Conservation (phyloP, 1,139 yeast genomes). For the Trichomonascaceae sp. region DNA sequence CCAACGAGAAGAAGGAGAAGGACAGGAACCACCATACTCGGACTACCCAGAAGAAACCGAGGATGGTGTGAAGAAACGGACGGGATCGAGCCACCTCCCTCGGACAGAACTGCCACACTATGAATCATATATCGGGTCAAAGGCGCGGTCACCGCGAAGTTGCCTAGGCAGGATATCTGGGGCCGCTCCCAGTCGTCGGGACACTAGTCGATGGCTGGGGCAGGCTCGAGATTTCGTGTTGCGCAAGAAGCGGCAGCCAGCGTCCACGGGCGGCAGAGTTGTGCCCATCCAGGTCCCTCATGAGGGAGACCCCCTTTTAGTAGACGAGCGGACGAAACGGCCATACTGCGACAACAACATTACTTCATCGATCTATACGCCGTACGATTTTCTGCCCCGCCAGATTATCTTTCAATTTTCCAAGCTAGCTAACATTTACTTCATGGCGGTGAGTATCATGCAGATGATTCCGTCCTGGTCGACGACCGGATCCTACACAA, state of each 20-base stretch:
- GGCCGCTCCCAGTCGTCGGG: background rate
- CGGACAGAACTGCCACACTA: too few relatives aligned
- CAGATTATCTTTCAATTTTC: conserved; percentile 86
- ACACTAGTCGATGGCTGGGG: background rate
- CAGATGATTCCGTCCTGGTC: conserved; percentile 98
- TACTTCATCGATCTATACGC: conserved; percentile 77
- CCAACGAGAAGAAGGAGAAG: too few relatives aligned
- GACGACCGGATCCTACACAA: conserved; percentile 92
- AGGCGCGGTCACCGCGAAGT: too few relatives aligned
- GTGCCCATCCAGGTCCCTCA: conserved; percentile 42
- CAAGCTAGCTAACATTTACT: conserved; percentile 76
- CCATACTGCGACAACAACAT: conserved; percentile 58
- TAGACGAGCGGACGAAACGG: conserved; percentile 56
- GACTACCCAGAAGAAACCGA: too few relatives aligned
- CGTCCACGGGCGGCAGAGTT: conserved; percentile 56
- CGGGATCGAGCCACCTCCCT: too few relatives aligned
- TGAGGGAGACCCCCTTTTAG: conserved; percentile 18
- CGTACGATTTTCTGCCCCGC: conserved; percentile 73
- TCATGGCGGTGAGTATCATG: conserved; percentile 75
- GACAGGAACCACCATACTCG: too few relatives aligned
- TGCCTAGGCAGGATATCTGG: too few relatives aligned
- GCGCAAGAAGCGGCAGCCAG: conserved; percentile 34
- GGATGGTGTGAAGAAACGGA: too few relatives aligned
- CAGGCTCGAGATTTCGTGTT: conserved; percentile 23
- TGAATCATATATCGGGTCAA: too few relatives aligned